Conservation (phyloP, 2,329 filamentous ascomycete genomes). For the Aspergillus intermedius region DNA sequence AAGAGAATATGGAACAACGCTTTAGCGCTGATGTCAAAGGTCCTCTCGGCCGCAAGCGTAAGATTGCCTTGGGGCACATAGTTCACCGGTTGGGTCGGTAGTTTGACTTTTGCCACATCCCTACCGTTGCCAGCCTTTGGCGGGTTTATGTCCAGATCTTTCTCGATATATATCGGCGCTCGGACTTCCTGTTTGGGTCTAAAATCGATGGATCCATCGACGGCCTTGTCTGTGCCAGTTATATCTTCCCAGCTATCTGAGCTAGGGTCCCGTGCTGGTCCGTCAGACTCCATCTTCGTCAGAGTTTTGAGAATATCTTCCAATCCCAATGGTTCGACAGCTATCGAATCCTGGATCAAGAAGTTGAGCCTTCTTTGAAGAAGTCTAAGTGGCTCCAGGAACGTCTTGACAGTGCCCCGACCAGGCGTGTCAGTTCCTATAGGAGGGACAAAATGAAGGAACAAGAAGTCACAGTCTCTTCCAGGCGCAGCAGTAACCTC, state of each 20-base stretch:
- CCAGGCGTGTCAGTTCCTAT: slow-evolving; percentile 59
- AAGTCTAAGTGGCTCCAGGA: slow-evolving; percentile 77
- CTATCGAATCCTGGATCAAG: slow-evolving; percentile 71
- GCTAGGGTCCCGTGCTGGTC: slow-evolving; percentile 59
- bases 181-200: slow-evolving; percentile 47
- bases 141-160: slow-evolving; percentile 48
- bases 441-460: slow-evolving; percentile 66
- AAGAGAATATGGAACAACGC: slow-evolving; percentile 94
- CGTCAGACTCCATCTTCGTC: slow-evolving; percentile 64
- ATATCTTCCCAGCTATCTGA: slow-evolving; percentile 90
- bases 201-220: slow-evolving; percentile 33
- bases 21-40: slow-evolving; percentile 88
- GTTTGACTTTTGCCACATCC: slow-evolving; percentile 64
- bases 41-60: slow-evolving; percentile 65
- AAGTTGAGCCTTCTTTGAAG: slow-evolving; percentile 80
- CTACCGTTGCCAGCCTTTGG: slow-evolving; percentile 29
- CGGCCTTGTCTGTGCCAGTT: slow-evolving; percentile 56
- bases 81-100: slow-evolving; percentile 72
- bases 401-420: slow-evolving; percentile 82
- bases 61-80: slow-evolving; percentile 82
- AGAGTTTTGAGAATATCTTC: slow-evolving; percentile 66
- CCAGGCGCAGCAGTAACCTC: slow-evolving; percentile 88
- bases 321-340: slow-evolving; percentile 61
- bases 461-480: slow-evolving; percentile 87
- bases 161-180: slow-evolving; percentile 56